Evolutionary conservation across 129 eudicot species (phyloP), one percentile per base, ranked within the genome.

Genomic region (Centrapalus pauciflorus): DNA sequence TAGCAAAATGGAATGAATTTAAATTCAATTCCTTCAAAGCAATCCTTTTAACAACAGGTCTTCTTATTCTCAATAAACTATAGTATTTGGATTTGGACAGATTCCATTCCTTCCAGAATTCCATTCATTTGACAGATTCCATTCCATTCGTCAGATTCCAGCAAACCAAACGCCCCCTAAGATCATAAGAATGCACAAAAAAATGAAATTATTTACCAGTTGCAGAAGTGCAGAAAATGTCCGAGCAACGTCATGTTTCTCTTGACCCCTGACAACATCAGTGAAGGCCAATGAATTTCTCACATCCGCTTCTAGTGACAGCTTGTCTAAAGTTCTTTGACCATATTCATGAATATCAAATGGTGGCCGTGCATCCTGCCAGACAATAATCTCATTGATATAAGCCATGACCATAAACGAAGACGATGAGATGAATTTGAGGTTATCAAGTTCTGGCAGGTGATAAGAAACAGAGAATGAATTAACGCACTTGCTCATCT

Each of bases 271-370:
- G 20, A 86, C 96, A 1, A 93, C 87, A 79, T 93, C 90, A 0
- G 75, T 61, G 64, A 93, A 93, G 2, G 96, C 29, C 81, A 86
- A 57, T 49, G 78, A 38, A 27, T 52, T 61, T 2, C 56, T 84
- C 0, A 14, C 69, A 30, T 70, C 81, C 24, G 76, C 77, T 55
- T 72, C 75, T 14, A n/a, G 5, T 0, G 92, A 71, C 34, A 93
- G 76, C 76, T 76, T 84, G 35, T 86, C 90, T 63, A 93, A 57
- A 65, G 91, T 83, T 61, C 72, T 76, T 52, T 82, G 96, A 40
- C 99, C 99, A 38, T 93, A 93, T 66, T 76, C 78, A 38, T 93
- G 96, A 30, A 93, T 93, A 55, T 93, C 99, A 66, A 93, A 93
- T 2, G 96, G 93, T 48, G 95, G 95, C 0, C 84, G 95, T 35